Evolutionary conservation across 73 alveolate genomes (phyloP).

Genomic region (Paramecium sexaurelia): DNA sequence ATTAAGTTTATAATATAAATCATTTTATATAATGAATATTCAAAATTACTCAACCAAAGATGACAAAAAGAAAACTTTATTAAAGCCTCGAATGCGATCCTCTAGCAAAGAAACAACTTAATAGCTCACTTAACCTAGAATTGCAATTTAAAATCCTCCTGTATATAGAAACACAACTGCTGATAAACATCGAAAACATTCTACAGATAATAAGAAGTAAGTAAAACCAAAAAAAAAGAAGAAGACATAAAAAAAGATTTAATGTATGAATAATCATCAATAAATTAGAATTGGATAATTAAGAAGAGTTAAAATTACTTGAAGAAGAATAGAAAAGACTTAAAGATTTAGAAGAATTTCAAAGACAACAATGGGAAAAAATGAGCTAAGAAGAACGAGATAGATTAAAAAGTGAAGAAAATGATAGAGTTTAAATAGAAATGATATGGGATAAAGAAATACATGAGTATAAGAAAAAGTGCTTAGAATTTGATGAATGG

Average conservation of each 20-base stretch:
- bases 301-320: constrained; percentile 9
- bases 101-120: background rate
- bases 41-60: background rate
- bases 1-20: constrained; percentile 9
- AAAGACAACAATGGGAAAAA: constrained; percentile 21
- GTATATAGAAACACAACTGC: constrained; percentile 27
- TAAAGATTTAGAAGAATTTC: background rate
- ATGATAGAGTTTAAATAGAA: constrained; percentile 13
- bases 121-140: background rate
- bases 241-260: background rate
- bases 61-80: background rate
- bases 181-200: constrained; percentile 28
- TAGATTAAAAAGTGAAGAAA: constrained; percentile 13
- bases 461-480: background rate
- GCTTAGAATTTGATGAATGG: constrained; percentile 16
- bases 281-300: background rate
- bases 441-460: background rate
- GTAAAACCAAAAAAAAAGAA: constrained; percentile 13
- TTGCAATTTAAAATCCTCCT: constrained; percentile 26
- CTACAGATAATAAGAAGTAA: background rate
- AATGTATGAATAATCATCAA: background rate
- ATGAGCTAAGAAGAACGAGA: constrained; percentile 6
- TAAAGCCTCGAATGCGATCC: background rate
- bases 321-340: constrained; percentile 25
- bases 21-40: background rate